Percentiles rank a stretch among this genome's conserved stretches.
These are phyloP conservation scores for Pseudomonodictys pantanalensis DNA, from an alignment of 495 filamentous ascomycete species.

Conservation along the genomic window DNA sequence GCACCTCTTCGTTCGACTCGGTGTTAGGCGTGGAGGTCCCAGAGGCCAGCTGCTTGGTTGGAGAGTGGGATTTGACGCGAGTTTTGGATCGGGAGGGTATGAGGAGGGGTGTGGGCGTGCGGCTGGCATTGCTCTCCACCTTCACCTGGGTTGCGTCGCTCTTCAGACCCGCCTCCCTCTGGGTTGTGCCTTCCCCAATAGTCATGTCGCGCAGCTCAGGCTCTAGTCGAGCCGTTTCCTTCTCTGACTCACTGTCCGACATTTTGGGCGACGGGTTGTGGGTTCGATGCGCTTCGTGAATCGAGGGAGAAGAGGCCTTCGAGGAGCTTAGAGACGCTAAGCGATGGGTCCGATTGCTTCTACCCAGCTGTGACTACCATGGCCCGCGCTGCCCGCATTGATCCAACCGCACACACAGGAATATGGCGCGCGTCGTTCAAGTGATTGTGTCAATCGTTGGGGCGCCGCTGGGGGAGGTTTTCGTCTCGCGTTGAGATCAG, in stretches of 20 bases:
- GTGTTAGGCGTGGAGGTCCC: constrained; percentile 43
- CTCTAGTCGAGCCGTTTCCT: constrained; percentile 33
- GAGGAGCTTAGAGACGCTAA: constrained; percentile 27
- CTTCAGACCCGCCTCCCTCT: constrained; percentile 12
- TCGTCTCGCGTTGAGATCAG: too few species aligned
- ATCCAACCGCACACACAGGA: too few species aligned
- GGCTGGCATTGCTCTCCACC: constrained; percentile 9
- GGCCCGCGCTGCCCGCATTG: constrained; percentile 10
- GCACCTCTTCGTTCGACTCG: constrained; percentile 45
- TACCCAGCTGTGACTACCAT: constrained; percentile 26
- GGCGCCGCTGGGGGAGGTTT: too few species aligned
- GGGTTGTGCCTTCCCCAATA: constrained; percentile 34
- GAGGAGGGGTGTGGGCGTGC: constrained; percentile 22
- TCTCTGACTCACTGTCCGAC: constrained; percentile 36
- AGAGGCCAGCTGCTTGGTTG: constrained; percentile 41
- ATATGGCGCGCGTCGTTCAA: too few species aligned
- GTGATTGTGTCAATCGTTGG: too few species aligned
- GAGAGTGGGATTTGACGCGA: constrained; percentile 42
- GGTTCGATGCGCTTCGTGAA: constrained; percentile 9
- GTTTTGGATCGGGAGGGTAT: constrained; percentile 32
- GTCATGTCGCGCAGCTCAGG: constrained; percentile 40
- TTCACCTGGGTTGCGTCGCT: constrained; percentile 7
- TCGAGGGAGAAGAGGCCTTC: constrained; percentile 20
- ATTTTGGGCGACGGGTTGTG: constrained; percentile 28
- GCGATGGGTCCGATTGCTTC: constrained; percentile 34